Base-by-base conservation (phyloP, 2,329 filamentous ascomycete species). In the Phialophora verrucosa region DNA sequence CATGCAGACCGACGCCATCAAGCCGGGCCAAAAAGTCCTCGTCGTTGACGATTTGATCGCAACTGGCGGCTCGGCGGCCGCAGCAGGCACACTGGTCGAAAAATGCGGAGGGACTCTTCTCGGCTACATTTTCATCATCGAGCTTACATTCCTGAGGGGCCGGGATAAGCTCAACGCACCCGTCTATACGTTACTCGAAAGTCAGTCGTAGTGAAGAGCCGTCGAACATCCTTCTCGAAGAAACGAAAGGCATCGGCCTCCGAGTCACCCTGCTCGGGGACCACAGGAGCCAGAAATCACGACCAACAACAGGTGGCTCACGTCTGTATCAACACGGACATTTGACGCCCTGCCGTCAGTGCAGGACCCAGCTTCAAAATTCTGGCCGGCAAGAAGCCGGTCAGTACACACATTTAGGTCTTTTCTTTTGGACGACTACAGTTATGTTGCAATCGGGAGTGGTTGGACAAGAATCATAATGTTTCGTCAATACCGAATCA, bases 41-140 rank as follows among this genome's bases (percentile, higher is more conserved):
- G 86, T 99, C 71, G 93, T 99, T 35, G 95, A 99, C 79, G 95
- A 99, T 78, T 96, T 99, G 76, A 98, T 99, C 82, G 95, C 95
- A 64, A 99, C 95, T 71, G 94, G 94, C 80, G 95, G 95, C 74
- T 97, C 93, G 71, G 95, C 95, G 64, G 87, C 88, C 71, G 95
- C 94, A 67, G 94, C 93, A 23, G 93, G 91, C 70, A 87, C 91
- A 69, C 90, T 99, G 66, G 91, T 98, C 74, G 85, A 89, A 78
- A 88, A 96, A 80, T 87, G 96, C 71, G 92, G 93, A 72, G 95
- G 93, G 71, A 84, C 87, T n/a, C 84, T 98, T 55, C 81, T 97
- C 66, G 94, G 92, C 73, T 98, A 91, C 81, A 83, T 97, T 70
- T 99, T 99, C 84, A 91, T 99, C 75, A 91, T 98, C 78, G 94